Evolutionary conservation across 306 rosid species (phyloP).

Genomic region (Cucurbita pepo): DNA sequence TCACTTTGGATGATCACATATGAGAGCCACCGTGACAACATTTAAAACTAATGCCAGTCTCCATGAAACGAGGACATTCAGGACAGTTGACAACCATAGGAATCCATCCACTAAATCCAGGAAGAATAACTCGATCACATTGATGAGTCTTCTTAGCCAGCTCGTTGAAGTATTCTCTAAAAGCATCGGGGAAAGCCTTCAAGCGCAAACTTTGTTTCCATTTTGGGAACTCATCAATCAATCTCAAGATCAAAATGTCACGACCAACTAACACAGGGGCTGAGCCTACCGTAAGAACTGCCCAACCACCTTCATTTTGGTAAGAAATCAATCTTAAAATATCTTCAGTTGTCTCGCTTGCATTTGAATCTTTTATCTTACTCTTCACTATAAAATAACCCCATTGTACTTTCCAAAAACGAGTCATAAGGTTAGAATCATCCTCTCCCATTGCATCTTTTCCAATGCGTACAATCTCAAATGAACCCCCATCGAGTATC

Average conservation of each 20-base stretch:
- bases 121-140: slow-evolving; percentile 1
- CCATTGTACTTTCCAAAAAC: slow-evolving; percentile 14
- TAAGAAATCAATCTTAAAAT: slow-evolving; percentile 32
- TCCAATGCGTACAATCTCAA: slow-evolving; percentile 7
- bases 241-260: slow-evolving; percentile 15
- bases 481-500: not conserved
- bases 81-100: slow-evolving; percentile 32
- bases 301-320: slow-evolving; percentile 33
- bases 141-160: not conserved
- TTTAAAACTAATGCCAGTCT: slow-evolving; percentile 18
- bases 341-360: slow-evolving; percentile 12
- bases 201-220: slow-evolving; percentile 18
- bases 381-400: not conserved
- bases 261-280: slow-evolving; percentile 20
- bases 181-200: slow-evolving; percentile 13
- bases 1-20: not conserved
- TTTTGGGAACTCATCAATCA: slow-evolving; percentile 23
- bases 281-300: slow-evolving; percentile 22
- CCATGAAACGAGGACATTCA: slow-evolving; percentile 38
- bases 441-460: slow-evolving; percentile 11
- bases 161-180: slow-evolving; percentile 7
- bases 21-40: slow-evolving; percentile 29
- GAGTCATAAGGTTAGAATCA: not conserved
- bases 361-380: not conserved
- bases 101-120: slow-evolving; percentile 14